phyloP scores from a whole-genome alignment of 2,329 filamentous ascomycete species.

The Pseudogymnoascus sp. region DNA sequence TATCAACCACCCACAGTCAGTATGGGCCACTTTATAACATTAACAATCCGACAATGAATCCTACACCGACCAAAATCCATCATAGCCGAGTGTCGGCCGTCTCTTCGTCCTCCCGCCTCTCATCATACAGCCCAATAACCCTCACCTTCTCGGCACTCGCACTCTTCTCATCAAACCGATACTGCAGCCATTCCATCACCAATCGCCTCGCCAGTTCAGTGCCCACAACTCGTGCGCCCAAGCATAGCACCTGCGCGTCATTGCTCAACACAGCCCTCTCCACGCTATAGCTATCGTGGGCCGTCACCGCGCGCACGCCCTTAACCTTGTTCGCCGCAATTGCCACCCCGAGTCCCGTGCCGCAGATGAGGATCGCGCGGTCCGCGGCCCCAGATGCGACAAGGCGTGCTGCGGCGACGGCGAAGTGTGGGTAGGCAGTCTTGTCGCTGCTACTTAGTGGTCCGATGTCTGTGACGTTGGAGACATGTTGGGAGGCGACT shows the following conservation, averaged over 20 bases:
- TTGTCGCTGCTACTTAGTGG: conserved; percentile 57
- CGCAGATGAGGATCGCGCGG: conserved; percentile 74
- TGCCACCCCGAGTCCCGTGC: conserved; percentile 77
- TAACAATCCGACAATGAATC: neutral
- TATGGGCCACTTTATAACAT: neutral
- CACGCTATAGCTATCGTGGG: conserved; percentile 78
- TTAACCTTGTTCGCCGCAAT: conserved; percentile 82
- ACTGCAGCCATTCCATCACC: conserved; percentile 73
- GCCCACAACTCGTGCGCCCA: conserved; percentile 76
- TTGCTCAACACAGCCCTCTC: conserved; percentile 76
- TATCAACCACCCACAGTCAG: neutral
- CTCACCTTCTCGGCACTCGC: conserved; percentile 48
- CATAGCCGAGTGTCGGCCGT: neutral
- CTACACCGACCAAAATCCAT: neutral
- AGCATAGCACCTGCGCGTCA: conserved; percentile 78
- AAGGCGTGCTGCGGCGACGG: conserved; percentile 59
- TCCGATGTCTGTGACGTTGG: conserved; percentile 65
- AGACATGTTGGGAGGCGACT: conserved; percentile 56
- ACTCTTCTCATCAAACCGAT: conserved; percentile 64
- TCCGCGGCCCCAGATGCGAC: conserved; percentile 58
- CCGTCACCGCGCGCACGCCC: conserved; percentile 78
- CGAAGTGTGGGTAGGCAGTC: conserved; percentile 73
- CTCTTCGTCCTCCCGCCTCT: neutral
- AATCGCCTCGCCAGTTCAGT: conserved; percentile 70
- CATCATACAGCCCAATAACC: neutral